Percentiles rank a stretch among this genome's conserved stretches.
These are phyloP conservation scores for Dothistroma septosporum DNA, from an alignment of 2,329 filamentous ascomycete species.

Conservation along the genomic window DNA sequence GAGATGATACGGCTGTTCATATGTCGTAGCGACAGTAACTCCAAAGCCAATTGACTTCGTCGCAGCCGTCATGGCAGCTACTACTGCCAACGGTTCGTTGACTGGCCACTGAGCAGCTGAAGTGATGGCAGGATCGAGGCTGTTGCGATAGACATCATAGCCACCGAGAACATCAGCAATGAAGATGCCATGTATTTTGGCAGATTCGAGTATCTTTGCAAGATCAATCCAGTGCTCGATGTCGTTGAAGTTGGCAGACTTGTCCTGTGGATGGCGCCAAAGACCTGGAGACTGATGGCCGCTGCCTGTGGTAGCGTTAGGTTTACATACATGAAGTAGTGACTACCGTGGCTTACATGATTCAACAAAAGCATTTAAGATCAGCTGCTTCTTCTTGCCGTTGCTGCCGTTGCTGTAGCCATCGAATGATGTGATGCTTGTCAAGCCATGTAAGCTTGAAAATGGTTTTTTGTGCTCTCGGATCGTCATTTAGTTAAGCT, in stretches of 20 bases:
- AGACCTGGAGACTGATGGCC: conserved; percentile 53
- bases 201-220: conserved; percentile 54
- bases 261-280: conserved; percentile 61
- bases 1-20: conserved; percentile 63
- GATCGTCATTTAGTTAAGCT: background rate
- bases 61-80: conserved; percentile 50
- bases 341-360: conserved; percentile 33
- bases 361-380: conserved; percentile 44
- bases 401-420: background rate
- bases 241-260: conserved; percentile 58
- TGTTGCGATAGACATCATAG: conserved; percentile 62
- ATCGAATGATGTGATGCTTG: background rate
- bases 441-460: background rate
- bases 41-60: conserved; percentile 63
- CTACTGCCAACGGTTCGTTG: conserved; percentile 39
- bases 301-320: conserved; percentile 34
- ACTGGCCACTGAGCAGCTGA: conserved; percentile 65
- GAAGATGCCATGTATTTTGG: conserved; percentile 62
- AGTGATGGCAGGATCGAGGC: conserved; percentile 50
- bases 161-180: conserved; percentile 62
- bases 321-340: background rate
- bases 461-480: background rate
- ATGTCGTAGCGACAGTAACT: conserved; percentile 63
- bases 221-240: conserved; percentile 62
- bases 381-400: conserved; percentile 35